Conservation (phyloP, 2,329 filamentous ascomycete genomes). For the Penicillium aurantiogriseum region DNA sequence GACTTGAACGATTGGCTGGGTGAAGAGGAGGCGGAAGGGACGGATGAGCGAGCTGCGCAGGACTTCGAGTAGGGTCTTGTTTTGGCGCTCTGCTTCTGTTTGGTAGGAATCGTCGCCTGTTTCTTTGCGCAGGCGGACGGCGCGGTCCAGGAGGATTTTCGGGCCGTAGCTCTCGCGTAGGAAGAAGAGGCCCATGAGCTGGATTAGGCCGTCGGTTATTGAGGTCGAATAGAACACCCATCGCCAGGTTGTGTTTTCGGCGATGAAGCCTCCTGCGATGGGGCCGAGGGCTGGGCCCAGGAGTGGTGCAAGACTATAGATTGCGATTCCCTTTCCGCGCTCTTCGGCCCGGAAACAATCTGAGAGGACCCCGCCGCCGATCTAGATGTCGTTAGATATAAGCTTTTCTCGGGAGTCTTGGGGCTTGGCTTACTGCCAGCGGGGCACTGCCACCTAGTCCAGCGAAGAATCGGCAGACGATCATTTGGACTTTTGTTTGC, state of each 20-base stretch:
- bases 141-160: slow-evolving; percentile 59
- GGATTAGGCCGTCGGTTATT: slow-evolving; percentile 61
- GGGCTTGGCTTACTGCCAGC: slow-evolving; percentile 43
- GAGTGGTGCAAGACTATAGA: slow-evolving; percentile 63
- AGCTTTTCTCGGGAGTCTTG: background rate
- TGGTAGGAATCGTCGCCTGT: slow-evolving; percentile 39
- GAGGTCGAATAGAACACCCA: slow-evolving; percentile 71
- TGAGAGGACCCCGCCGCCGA: slow-evolving; percentile 52
- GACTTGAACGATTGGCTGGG: slow-evolving; percentile 61
- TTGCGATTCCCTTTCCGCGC: slow-evolving; percentile 60
- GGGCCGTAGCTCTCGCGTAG: slow-evolving; percentile 66
- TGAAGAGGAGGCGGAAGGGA: slow-evolving; percentile 56
- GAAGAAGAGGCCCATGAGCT: slow-evolving; percentile 61
- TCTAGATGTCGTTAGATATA: slow-evolving; percentile 23
- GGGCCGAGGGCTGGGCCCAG: slow-evolving; percentile 66
- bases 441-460: slow-evolving; percentile 60
- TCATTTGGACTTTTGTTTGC: slow-evolving; percentile 53
- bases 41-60: slow-evolving; percentile 49
- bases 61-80: slow-evolving; percentile 32
- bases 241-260: slow-evolving; percentile 64
- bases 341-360: slow-evolving; percentile 62
- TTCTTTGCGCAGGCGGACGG: slow-evolving; percentile 48
- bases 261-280: slow-evolving; percentile 64
- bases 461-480: slow-evolving; percentile 58
- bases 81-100: slow-evolving; percentile 42